phyloP scores from a whole-genome alignment of 805 yeast species.

The Yarrowia bubula region DNA sequence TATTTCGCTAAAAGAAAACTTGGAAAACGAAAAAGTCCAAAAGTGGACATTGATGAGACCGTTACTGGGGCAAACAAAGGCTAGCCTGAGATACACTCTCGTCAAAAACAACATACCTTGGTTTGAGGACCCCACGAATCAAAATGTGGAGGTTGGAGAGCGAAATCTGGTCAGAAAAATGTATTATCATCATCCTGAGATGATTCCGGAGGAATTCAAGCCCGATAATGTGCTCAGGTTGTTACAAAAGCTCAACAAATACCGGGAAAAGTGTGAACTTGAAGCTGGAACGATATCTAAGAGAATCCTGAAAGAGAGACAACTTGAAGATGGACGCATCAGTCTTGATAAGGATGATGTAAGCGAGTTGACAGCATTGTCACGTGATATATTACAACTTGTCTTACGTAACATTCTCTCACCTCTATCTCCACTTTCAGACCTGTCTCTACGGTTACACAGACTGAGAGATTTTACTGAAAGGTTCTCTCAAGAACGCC shows the following conservation, averaged over 20 bases:
- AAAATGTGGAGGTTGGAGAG: slow-evolving; percentile 51
- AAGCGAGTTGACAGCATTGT: neutral
- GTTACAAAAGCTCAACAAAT: neutral
- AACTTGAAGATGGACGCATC: neutral
- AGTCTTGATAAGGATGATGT: neutral
- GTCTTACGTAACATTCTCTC: neutral
- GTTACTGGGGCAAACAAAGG: slow-evolving; percentile 48
- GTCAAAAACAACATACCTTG: slow-evolving; percentile 45
- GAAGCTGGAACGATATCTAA: neutral
- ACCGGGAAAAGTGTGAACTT: neutral
- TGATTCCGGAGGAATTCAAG: slow-evolving; percentile 5
- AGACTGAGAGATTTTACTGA: neutral
- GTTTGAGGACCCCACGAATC: slow-evolving; percentile 72
- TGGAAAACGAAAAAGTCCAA: slow-evolving; percentile 19
- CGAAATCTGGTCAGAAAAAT: slow-evolving; percentile 55
- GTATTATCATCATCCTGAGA: slow-evolving; percentile 5
- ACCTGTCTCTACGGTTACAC: slow-evolving; percentile 6
- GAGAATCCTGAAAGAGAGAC: neutral
- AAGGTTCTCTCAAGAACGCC: neutral
- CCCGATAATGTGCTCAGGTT: neutral
- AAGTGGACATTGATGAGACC: slow-evolving; percentile 50
- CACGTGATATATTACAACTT: neutral
- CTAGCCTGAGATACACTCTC: slow-evolving; percentile 50
- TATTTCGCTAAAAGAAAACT: neutral
- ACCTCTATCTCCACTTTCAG: slow-evolving; percentile 12